A percentile compares a stretch with the other conserved stretches of the same genome.
These are phyloP conservation scores for Thermothielavioides terrestris DNA, from an alignment of 495 filamentous ascomycete genomes.

Conservation along the genomic window DNA sequence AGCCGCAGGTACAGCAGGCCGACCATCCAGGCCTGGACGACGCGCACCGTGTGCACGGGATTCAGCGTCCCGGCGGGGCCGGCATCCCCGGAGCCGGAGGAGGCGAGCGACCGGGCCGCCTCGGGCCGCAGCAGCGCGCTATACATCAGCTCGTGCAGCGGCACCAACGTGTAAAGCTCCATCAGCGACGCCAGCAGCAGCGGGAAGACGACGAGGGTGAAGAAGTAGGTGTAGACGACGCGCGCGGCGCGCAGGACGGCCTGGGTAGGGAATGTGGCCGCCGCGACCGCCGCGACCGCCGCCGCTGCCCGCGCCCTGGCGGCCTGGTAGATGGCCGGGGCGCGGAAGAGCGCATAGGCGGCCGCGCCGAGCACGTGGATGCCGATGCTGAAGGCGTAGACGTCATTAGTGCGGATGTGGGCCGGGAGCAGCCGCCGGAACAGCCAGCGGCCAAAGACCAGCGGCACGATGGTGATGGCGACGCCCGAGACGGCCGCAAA, in stretches of 20 bases:
- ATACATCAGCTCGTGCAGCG: conserved; percentile 74
- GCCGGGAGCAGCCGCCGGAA: conserved; percentile 59
- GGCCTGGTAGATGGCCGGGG: conserved; percentile 35
- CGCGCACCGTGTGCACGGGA: conserved; percentile 66
- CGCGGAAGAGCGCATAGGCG: conserved; percentile 50
- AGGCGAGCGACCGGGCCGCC: too few relatives aligned
- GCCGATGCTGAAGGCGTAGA: conserved; percentile 91
- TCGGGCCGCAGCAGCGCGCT: conserved; percentile 14
- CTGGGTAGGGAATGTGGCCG: too few relatives aligned
- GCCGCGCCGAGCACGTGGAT: conserved; percentile 65
- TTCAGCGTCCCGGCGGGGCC: conserved; percentile 4
- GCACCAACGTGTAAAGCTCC: conserved; percentile 84
- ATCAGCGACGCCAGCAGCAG: conserved; percentile 72
- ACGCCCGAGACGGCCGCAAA: conserved; percentile 94
- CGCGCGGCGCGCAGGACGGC: conserved; percentile 24
- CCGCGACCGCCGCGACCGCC: conserved; percentile 21
- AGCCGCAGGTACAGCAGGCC: conserved; percentile 90
- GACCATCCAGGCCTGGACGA: conserved; percentile 89
- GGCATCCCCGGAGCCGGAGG: neutral
- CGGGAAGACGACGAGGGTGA: conserved; percentile 69
- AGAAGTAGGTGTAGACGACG: conserved; percentile 63
- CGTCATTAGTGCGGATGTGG: conserved; percentile 73
- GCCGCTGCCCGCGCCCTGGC: conserved; percentile 22
- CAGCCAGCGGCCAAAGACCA: conserved; percentile 72
- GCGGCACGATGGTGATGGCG: conserved; percentile 71